Percentiles rank a stretch among this genome's conserved stretches.
These are phyloP conservation scores for Podosphaera aphanis DNA, from an alignment of 2,329 filamentous ascomycete species.

Conservation along the genomic window DNA sequence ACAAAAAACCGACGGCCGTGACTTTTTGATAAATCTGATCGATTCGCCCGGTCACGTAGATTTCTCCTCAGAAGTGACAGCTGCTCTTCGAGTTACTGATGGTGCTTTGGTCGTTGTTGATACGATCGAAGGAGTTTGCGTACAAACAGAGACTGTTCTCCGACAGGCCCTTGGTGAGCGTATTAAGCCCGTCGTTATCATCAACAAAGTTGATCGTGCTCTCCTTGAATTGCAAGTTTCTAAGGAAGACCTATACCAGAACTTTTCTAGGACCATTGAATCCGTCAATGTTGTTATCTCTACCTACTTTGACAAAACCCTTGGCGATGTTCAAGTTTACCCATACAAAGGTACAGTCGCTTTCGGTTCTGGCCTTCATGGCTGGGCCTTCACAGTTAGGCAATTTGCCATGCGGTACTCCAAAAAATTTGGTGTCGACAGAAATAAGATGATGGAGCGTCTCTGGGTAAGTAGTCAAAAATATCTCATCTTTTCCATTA, in stretches of 20 bases:
- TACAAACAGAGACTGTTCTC: slow-evolving; percentile 98
- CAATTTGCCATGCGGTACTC: slow-evolving; percentile 91
- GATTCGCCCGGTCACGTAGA: slow-evolving; percentile 99
- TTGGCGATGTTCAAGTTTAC: slow-evolving; percentile 97
- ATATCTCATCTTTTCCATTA: slow-evolving; percentile 5
- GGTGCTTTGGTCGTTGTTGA: slow-evolving; percentile 99
- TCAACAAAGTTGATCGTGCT: slow-evolving; percentile 99
- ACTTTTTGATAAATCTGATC: slow-evolving; percentile 99
- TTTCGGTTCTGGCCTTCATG: slow-evolving; percentile 98
- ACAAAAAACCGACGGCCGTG: slow-evolving; percentile 69
- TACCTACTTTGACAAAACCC: slow-evolving; percentile 89
- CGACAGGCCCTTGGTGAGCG: slow-evolving; percentile 98
- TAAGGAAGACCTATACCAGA: slow-evolving; percentile 99
- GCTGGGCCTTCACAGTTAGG: slow-evolving; percentile 97
- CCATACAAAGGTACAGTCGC: slow-evolving; percentile 93
- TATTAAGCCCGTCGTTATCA: slow-evolving; percentile 98
- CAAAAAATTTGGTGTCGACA: slow-evolving; percentile 99
- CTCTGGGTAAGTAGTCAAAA: slow-evolving; percentile 49
- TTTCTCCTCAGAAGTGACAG: slow-evolving; percentile 98
- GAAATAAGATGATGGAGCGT: slow-evolving; percentile 99
- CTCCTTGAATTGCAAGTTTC: slow-evolving; percentile 95
- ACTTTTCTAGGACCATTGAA: slow-evolving; percentile 98
- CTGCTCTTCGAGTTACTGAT: slow-evolving; percentile 97
- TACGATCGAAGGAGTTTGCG: slow-evolving; percentile 98
- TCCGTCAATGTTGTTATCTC: slow-evolving; percentile 99